Conservation (phyloP, 1,284 basidiomycete species). For the Schizophyllum amplum region DNA sequence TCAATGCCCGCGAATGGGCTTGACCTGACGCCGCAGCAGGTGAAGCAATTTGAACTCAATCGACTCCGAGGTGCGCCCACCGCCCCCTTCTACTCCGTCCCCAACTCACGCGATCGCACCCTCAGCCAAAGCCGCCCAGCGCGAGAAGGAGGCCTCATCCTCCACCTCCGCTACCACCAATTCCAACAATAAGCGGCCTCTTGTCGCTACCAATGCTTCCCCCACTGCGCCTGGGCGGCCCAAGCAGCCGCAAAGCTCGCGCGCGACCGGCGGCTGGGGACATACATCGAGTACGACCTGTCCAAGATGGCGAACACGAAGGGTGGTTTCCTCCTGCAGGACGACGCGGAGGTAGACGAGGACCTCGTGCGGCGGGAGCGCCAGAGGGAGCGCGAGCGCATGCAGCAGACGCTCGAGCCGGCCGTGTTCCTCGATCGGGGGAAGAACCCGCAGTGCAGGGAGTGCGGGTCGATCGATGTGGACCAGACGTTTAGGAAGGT, state of each 20-base stretch:
- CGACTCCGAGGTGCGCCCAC: conserved; percentile 41
- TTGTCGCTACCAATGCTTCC: conserved; percentile 46
- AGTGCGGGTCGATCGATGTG: conserved; percentile 80
- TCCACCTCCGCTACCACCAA: conserved; percentile 34
- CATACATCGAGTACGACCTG: conserved; percentile 94
- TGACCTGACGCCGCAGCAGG: conserved; percentile 33
- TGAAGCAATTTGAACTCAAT: conserved; percentile 42
- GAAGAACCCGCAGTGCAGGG: conserved; percentile 74
- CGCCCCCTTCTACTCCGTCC: too few species aligned
- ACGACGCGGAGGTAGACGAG: conserved; percentile 69
- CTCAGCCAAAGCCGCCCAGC: conserved; percentile 51
- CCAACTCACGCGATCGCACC: conserved; percentile 6
- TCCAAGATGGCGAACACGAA: conserved; percentile 94
- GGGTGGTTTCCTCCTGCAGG: conserved; percentile 86
- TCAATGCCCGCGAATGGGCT: conserved; percentile 4
- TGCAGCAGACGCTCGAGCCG: conserved; percentile 66
- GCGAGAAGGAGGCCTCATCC: conserved; percentile 44
- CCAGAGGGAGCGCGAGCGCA: conserved; percentile 65
- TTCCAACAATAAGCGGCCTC: conserved; percentile 49
- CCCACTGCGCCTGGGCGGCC: conserved; percentile 40
- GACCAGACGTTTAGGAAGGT: conserved; percentile 76
- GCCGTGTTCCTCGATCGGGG: conserved; percentile 61
- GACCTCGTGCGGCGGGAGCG: conserved; percentile 64
- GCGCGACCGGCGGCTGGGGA: conserved; percentile 68
- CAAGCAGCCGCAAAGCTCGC: conserved; percentile 38